Base-by-base conservation (phyloP, 2,329 filamentous ascomycete genomes). In the Raffaelea ambrosiae region DNA sequence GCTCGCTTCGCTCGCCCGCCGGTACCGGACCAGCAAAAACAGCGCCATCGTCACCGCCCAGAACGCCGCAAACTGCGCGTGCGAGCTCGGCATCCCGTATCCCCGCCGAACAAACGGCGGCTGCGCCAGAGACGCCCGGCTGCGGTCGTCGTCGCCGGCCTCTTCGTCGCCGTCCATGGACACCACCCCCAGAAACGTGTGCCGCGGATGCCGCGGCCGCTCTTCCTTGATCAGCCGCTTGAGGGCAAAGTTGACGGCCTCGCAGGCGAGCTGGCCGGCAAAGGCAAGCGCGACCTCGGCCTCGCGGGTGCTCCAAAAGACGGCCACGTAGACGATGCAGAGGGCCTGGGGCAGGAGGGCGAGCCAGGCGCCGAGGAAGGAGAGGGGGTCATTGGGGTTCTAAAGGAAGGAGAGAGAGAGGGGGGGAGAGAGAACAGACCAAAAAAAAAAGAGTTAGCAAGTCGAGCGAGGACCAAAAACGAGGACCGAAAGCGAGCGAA, bases 71-170 rank as follows among this genome's bases (percentile, higher is more conserved):
- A 96, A 98, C 69, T 98, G 93, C 9, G 93, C 86, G 68, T 98
- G 93, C 35, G 90, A 96, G 54, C 71, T 76, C 46, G 93, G 93
- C 94, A 98, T 98, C 58, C 93, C 94, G 62, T 98, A 98, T 54
- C 93, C 93, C 19, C 46, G 43, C 18, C 43, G 52, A 29, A 52
- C 42, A 5, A 50, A 51, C 26, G 48, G 43, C 3, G 40, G 48
- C 3, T 40, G 48, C 36, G 9, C 8, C 36, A 7, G 36, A 8
- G 8, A 9, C 8, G 36, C 41, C 26, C n/a, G 21, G 23, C 9
- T 13, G 35, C 1, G 19, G 23, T 18, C 9, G 18, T 29, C 19
- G n/a, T 20, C 23, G 29, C 29, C 13, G 31, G 16, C 5, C 14
- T 23, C 22, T 21, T 19, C 3, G 43, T 46, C 7, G 35, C 44